A percentile compares a stretch with the other conserved stretches of the same genome.
phyloP scores from a whole-genome alignment of 306 rosid genomes.

The Inga laurina region DNA sequence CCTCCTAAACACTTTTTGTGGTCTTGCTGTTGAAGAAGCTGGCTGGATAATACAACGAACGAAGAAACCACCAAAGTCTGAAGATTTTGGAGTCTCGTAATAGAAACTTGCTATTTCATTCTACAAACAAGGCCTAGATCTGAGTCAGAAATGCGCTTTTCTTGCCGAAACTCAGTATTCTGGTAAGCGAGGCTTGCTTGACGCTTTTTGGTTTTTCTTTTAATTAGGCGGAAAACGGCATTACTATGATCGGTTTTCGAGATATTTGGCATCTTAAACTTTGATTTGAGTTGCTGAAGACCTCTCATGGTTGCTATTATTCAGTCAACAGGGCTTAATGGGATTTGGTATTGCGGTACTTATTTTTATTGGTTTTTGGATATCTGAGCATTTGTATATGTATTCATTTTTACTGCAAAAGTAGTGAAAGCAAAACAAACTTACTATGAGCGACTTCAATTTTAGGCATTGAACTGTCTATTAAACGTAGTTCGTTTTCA shows the following conservation, averaged over 20 bases:
- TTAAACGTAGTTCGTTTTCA: neutral
- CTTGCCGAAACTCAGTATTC: neutral
- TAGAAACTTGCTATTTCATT: neutral
- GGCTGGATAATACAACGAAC: neutral
- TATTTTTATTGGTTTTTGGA: neutral
- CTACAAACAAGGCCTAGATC: conserved; percentile 31
- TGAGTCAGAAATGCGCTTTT: conserved; percentile 17
- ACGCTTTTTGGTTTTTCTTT: neutral
- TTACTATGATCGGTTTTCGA: neutral
- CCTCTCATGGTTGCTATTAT: neutral
- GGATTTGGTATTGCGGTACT: neutral
- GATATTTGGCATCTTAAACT: neutral
- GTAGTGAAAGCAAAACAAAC: neutral
- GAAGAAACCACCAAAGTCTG: neutral
- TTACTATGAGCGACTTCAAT: neutral
- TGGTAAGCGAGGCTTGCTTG: neutral
- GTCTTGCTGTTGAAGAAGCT: neutral
- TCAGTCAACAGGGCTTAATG: neutral
- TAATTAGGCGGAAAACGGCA: neutral
- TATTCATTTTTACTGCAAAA: neutral
- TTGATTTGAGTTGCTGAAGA: neutral
- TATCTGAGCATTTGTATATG: neutral
- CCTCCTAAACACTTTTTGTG: conserved; percentile 13
- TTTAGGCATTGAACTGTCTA: neutral
- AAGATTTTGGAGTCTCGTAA: neutral